Base-by-base conservation (phyloP, 371 early-diverging fungal genomes). In the Fennellomyces sp. region DNA sequence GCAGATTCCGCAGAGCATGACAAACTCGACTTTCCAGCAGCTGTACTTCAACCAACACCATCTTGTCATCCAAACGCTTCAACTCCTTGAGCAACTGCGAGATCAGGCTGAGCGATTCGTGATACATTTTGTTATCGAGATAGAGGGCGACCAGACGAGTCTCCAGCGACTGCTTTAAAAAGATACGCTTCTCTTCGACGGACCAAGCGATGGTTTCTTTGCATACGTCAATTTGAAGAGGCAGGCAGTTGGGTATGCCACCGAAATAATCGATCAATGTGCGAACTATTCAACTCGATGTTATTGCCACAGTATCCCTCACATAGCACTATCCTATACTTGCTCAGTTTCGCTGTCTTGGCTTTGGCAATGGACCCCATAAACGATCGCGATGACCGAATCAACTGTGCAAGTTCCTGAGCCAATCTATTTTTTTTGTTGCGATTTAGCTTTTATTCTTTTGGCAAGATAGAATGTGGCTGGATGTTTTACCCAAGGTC, bases 21-120 rank as follows among this genome's bases (percentile, higher is more conserved):
- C 91, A 98, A 11, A 91, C 95, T 61, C 94, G 87, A 73, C 95
- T 95, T 76, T 99, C 99, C 54, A 98, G 75, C 60, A 98, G 71
- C 63, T 97, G 97, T 6, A 99, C 98, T 73, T 98, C 98, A 35
- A 99, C 94, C 55, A 98, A 73, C 21, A 95, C 93, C 88, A 93
- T 92, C 79, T 98, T 98, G 83, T 99, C 99, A 83, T 99, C 99
- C 61, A 98, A 78, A 35, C 95, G 94, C 82, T 98, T 99, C 26
- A 99, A 85, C 79, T 97, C 97, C 66, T 92, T 94, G 53, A 96
- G 86, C 42, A 98, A 81, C 35, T 86, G 78, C 35, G 85, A 82
- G 35, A 97, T 96, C 64, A 99, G 77, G 11, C 76, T 78, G 36
- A 99, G 77, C 0, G 98, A 91, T 61, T 96, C 95, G 27, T 94